These are phyloP conservation scores for Mimosa bimucronata DNA, from an alignment of 306 rosid genomes.

Conservation along the genomic window DNA sequence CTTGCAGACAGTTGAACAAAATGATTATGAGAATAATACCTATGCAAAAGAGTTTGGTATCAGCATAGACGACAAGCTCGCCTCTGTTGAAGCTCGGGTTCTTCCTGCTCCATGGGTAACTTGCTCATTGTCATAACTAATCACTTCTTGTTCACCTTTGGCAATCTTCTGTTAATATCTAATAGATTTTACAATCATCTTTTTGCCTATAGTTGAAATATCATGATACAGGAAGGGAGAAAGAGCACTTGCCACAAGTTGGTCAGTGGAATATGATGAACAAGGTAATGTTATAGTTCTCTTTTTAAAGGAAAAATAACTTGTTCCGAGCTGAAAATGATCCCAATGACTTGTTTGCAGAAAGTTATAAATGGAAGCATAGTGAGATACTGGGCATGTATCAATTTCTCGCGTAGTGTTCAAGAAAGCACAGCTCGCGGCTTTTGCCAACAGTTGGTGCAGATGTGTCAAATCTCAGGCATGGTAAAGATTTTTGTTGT, in stretches of 20 bases:
- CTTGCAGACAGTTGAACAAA: constrained; percentile 47
- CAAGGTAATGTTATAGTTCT: constrained; percentile 36
- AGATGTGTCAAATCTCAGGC: constrained; percentile 67
- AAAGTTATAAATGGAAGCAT: constrained; percentile 64
- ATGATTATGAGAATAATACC: constrained; percentile 47
- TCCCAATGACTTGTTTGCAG: constrained; percentile 38
- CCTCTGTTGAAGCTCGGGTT: constrained; percentile 55
- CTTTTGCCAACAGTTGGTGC: constrained; percentile 62
- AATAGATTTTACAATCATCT: constrained; percentile 17
- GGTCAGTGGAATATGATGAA: constrained; percentile 65
- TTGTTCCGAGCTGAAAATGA: neutral
- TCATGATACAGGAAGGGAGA: constrained; percentile 52
- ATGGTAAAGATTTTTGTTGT: constrained; percentile 47
- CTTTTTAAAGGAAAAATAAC: neutral
- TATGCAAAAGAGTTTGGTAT: constrained; percentile 54
- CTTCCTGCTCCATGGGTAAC: constrained; percentile 61
- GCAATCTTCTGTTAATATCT: constrained; percentile 3
- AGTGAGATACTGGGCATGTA: constrained; percentile 56
- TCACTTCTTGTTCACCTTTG: constrained; percentile 8
- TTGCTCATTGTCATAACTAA: neutral
- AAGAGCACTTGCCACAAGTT: constrained; percentile 53
- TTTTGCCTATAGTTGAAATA: constrained; percentile 43
- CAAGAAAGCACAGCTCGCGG: constrained; percentile 55
- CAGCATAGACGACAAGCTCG: constrained; percentile 46
- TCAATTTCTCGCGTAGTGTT: constrained; percentile 58